These are phyloP conservation scores for Nidularia sp. DNA, from an alignment of 768 basidiomycete genomes.

Conservation along the genomic window DNA sequence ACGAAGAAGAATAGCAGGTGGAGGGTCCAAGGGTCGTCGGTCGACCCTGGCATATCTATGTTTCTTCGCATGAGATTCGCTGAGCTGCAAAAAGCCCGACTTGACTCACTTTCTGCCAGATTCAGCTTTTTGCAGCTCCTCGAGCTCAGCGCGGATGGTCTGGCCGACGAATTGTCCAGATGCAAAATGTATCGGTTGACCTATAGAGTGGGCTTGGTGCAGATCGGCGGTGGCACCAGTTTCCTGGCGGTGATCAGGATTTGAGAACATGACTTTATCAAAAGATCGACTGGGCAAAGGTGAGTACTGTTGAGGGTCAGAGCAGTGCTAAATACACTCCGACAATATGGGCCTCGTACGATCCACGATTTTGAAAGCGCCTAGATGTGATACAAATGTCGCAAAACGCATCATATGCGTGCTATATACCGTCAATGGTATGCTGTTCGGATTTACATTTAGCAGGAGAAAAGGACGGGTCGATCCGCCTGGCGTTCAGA, in stretches of 20 bases:
- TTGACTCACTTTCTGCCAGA: conserved; percentile 57
- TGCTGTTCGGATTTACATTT: background rate
- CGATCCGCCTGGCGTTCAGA: conserved; percentile 22
- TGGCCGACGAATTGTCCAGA: conserved; percentile 50
- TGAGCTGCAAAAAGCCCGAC: background rate
- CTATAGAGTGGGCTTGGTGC: conserved; percentile 18
- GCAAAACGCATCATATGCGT: background rate
- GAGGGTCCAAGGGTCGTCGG: conserved; percentile 66
- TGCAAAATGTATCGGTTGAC: conserved; percentile 39
- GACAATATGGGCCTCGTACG: background rate
- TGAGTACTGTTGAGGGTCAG: background rate
- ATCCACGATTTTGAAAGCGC: background rate
- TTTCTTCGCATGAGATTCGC: background rate
- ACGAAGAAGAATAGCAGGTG: conserved; percentile 50
- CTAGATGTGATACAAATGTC: background rate
- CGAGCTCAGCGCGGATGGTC: conserved; percentile 46
- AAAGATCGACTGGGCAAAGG: background rate
- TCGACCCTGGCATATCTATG: conserved; percentile 56
- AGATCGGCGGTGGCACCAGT: conserved; percentile 13
- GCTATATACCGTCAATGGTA: background rate
- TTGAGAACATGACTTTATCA: conserved; percentile 1
- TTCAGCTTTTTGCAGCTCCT: conserved; percentile 65
- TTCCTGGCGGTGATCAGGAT: conserved; percentile 27
- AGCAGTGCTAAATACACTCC: background rate
- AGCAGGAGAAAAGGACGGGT: conserved; percentile 12